These are phyloP conservation scores for Solanum sejunctum DNA, from an alignment of 257 asterid genomes.

Conservation along the genomic window DNA sequence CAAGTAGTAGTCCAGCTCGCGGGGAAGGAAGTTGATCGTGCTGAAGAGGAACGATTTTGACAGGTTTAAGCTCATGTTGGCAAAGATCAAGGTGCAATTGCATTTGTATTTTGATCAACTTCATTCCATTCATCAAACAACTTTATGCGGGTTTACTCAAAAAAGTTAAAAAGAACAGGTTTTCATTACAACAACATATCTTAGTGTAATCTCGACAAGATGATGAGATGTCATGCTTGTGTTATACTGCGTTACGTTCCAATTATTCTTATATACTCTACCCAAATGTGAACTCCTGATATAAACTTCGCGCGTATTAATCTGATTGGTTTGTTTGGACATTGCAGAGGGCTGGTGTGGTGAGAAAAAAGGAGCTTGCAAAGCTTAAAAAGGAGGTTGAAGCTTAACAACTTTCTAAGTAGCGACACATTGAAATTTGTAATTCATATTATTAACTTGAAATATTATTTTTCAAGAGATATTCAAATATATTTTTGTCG, in stretches of 20 bases:
- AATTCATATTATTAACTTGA: too few relatives aligned
- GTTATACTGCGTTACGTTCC: neutral
- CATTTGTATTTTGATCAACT: neutral
- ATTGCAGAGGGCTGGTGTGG: slow-evolving; percentile 52
- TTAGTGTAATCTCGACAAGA: neutral
- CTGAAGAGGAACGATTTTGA: slow-evolving; percentile 17
- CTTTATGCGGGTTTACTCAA: neutral
- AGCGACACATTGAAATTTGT: neutral
- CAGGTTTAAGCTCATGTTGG: slow-evolving; percentile 20
- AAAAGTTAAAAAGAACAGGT: neutral
- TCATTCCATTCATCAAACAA: neutral
- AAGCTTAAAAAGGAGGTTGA: slow-evolving; percentile 40
- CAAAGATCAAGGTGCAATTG: slow-evolving; percentile 15
- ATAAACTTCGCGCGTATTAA: neutral
- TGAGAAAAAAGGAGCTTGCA: slow-evolving; percentile 51
- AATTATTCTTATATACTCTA: neutral
- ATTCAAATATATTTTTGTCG: too few relatives aligned
- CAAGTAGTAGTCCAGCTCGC: slow-evolving; percentile 18
- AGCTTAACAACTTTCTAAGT: slow-evolving; percentile 15
- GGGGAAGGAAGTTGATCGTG: slow-evolving; percentile 15
- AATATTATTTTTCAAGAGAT: too few relatives aligned
- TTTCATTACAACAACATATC: too few relatives aligned
- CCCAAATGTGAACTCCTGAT: neutral
- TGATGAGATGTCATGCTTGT: neutral
- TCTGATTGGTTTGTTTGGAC: neutral